These are phyloP conservation scores for Parachaetomium inaequale DNA, from an alignment of 495 filamentous ascomycete species.

Conservation along the genomic window DNA sequence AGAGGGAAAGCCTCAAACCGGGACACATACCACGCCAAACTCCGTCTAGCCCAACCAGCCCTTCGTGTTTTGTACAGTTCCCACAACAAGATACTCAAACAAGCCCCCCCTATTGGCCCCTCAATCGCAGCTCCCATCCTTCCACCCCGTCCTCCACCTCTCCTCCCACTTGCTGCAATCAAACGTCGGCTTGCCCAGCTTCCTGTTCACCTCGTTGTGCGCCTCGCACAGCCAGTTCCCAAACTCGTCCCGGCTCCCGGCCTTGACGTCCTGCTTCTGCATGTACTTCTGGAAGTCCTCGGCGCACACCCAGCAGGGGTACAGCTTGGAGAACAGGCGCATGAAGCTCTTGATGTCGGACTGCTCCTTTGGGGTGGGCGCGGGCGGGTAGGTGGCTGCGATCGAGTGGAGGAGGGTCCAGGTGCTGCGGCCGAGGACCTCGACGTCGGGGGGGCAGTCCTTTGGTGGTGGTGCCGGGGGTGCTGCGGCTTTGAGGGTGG, in stretches of 20 bases:
- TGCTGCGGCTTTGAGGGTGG: constrained; percentile 50
- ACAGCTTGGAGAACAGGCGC: constrained; percentile 71
- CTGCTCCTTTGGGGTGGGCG: constrained; percentile 63
- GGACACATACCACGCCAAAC: constrained; percentile 9
- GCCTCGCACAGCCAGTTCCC: constrained; percentile 95
- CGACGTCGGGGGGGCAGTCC: constrained; percentile 79
- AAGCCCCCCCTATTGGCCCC: neutral
- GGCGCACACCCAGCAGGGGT: constrained; percentile 93
- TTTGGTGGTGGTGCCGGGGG: constrained; percentile 37
- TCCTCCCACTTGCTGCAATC: constrained; percentile 92
- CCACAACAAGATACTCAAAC: neutral
- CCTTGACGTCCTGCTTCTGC: constrained; percentile 63
- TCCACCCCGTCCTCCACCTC: constrained; percentile 91
- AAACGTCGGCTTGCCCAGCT: constrained; percentile 86
- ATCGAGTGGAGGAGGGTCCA: constrained; percentile 95
- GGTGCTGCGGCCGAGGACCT: constrained; percentile 73
- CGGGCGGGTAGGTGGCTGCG: constrained; percentile 75
- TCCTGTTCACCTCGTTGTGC: constrained; percentile 95
- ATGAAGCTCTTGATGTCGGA: constrained; percentile 75
- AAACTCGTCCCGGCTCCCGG: constrained; percentile 68
- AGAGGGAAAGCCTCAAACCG: neutral
- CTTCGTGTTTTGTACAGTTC: neutral
- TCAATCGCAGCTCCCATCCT: constrained; percentile 66
- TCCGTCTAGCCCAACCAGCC: constrained; percentile 3
- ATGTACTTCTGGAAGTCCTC: constrained; percentile 88